phyloP scores from a whole-genome alignment of 805 yeast genomes.

The Metschnikowia orientalis region DNA sequence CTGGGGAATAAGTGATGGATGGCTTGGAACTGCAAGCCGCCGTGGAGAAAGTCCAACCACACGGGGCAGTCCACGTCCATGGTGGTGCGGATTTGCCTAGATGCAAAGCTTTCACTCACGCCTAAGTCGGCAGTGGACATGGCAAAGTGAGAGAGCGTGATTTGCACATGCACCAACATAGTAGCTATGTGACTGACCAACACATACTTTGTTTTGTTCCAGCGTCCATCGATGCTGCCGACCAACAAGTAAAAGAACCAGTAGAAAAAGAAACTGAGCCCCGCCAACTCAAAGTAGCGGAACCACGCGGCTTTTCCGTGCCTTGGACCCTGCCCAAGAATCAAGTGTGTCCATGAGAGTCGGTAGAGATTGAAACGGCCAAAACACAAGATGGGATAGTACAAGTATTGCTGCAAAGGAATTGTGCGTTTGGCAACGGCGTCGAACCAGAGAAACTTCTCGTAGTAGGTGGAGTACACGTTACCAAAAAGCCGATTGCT shows the following conservation, averaged over 20 bases:
- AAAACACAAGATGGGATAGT: slow-evolving; percentile 75
- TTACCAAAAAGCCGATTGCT: slow-evolving; percentile 63
- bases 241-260: slow-evolving; percentile 77
- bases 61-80: slow-evolving; percentile 95
- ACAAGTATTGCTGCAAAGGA: slow-evolving; percentile 63
- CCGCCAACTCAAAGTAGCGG: slow-evolving; percentile 70
- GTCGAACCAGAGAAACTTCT: slow-evolving; percentile 63
- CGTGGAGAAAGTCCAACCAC: slow-evolving; percentile 88
- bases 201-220: slow-evolving; percentile 55
- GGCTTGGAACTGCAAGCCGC: slow-evolving; percentile 89
- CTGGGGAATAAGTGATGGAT: slow-evolving; percentile 88
- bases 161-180: slow-evolving; percentile 92
- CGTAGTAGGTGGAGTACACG: slow-evolving; percentile 78
- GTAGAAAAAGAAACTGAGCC: slow-evolving; percentile 63
- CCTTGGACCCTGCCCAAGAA: slow-evolving; percentile 74
- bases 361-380: slow-evolving; percentile 85
- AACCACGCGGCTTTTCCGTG: slow-evolving; percentile 85
- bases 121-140: slow-evolving; percentile 91
- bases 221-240: slow-evolving; percentile 47
- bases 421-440: slow-evolving; percentile 52
- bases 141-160: slow-evolving; percentile 85
- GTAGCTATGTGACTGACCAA: slow-evolving; percentile 75
- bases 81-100: slow-evolving; percentile 81
- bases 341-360: slow-evolving; percentile 71
- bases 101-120: slow-evolving; percentile 69